These are phyloP conservation scores for Fistulinella prunicolor DNA, from an alignment of 768 basidiomycete species.

Conservation along the genomic window DNA sequence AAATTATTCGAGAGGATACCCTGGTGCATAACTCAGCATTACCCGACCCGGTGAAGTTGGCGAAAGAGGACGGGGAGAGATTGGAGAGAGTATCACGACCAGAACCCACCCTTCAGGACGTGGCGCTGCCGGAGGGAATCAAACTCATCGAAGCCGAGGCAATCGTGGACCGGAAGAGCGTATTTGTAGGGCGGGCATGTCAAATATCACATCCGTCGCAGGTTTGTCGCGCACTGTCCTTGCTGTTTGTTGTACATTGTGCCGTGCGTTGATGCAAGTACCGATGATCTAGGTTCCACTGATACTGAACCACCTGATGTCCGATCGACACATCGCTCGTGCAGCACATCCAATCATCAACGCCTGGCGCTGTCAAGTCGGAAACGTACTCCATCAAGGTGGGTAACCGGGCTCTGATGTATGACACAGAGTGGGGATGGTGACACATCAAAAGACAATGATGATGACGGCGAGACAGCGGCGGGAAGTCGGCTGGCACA, in stretches of 20 bases:
- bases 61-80: conserved; percentile 7
- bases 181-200: conserved; percentile 85
- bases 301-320: conserved; percentile 63
- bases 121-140: conserved; percentile 55
- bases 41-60: conserved; percentile 7
- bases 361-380: conserved; percentile 76
- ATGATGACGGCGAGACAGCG: conserved; percentile 92
- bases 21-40: conserved; percentile 23
- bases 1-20: conserved; percentile 54
- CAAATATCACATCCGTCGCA: conserved; percentile 73
- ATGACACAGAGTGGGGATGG: background rate
- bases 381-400: conserved; percentile 74
- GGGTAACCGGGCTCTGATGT: conserved; percentile 7
- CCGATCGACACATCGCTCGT: conserved; percentile 69
- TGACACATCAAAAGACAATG: conserved; percentile 61
- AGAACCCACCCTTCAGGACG: conserved; percentile 8
- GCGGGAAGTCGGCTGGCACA: conserved; percentile 91
- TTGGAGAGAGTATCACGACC: background rate
- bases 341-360: conserved; percentile 80
- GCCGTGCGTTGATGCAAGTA: background rate
- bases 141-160: conserved; percentile 71
- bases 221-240: conserved; percentile 44
- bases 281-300: conserved; percentile 58
- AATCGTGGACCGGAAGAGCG: conserved; percentile 81
- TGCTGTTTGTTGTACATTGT: background rate